Evolutionary conservation across 495 filamentous ascomycete species (phyloP), one percentile per base, ranked within the genome.

Genomic region (Talaromyces trachyspermus): DNA sequence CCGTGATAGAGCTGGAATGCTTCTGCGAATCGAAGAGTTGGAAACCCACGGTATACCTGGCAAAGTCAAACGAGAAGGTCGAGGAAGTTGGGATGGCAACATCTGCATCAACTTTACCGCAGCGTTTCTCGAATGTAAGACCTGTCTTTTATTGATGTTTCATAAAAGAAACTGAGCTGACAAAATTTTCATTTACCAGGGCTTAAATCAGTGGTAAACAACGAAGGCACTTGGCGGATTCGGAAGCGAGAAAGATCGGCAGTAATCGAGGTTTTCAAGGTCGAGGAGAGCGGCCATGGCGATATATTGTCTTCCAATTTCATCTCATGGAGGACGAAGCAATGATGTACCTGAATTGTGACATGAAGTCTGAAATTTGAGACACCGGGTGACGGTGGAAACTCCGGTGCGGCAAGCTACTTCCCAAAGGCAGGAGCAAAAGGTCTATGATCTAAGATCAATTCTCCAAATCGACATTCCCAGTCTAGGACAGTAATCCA

Each of bases 21-120:
- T 97, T 27, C 66, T 70, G 30, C 70, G 73, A 18, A 47, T 91
- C 2, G 75, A 90, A 57, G 87, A 95, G 58, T 72, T 94, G 5
- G 79, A 89, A 50, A 95, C 89, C 2, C 70, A 72, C 15, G 72
- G 63, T 29, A 85, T 99, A 29, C 92, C 94, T 0, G 72, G 72
- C 0, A 80, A 74, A 35, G 88, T 92, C 23, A 78, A 80, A 53
- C 74, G 75, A 25, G 61, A 72, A 3, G 82, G 84, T 0, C 74
- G 71, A 24, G 70, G 70, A 0, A 76, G 71, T 10, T 98, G 92
- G 92, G 84, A 95, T 63, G 89, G 85, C 1, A 89, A 95, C 54
- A 69, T 82, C 18, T 95, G 91, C 54, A 91, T 96, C 63, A 92
- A 92, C 49, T 95, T 95, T 65, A 75, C 88, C 4, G 78, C 72